These are phyloP conservation scores for Arachnopeziza araneosa DNA, from an alignment of 2,329 filamentous ascomycete genomes.

Conservation along the genomic window DNA sequence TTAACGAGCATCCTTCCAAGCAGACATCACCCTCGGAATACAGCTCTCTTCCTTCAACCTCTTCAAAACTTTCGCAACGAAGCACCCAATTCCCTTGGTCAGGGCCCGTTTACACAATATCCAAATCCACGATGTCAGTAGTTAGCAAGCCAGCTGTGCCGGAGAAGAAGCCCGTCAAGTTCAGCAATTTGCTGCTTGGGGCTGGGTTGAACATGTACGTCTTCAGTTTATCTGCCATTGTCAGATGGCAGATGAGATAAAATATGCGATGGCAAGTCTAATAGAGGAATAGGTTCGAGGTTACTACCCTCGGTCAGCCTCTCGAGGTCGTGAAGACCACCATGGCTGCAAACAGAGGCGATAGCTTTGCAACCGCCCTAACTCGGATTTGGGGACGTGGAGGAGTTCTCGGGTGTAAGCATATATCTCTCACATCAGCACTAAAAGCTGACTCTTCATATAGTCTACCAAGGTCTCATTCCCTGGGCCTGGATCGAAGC, in stretches of 20 bases:
- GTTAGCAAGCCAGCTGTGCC: constrained; percentile 47
- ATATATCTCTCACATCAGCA: neutral
- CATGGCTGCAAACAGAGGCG: constrained; percentile 93
- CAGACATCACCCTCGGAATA: neutral
- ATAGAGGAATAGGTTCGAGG: constrained; percentile 30
- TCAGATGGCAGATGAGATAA: neutral
- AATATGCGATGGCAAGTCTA: neutral
- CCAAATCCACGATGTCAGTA: constrained; percentile 57
- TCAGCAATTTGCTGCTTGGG: constrained; percentile 82
- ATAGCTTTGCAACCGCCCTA: constrained; percentile 78
- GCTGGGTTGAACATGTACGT: constrained; percentile 31
- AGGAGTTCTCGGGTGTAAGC: constrained; percentile 87
- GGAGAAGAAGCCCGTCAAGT: constrained; percentile 99
- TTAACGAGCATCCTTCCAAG: neutral
- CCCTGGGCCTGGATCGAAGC: constrained; percentile 99
- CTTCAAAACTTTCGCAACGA: constrained; percentile 54
- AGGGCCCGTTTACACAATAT: constrained; percentile 65
- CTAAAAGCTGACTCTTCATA: neutral
- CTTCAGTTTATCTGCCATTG: neutral
- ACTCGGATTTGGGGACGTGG: constrained; percentile 88
- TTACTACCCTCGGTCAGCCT: constrained; percentile 65
- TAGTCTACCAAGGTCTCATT: constrained; percentile 99
- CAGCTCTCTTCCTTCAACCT: neutral
- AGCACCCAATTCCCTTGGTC: constrained; percentile 96
- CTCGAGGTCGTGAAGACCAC: constrained; percentile 99